A percentile compares a stretch with the other conserved stretches of the same genome.
Conservation (phyloP, 441 rosid species). For the California macrophylla region DNA sequence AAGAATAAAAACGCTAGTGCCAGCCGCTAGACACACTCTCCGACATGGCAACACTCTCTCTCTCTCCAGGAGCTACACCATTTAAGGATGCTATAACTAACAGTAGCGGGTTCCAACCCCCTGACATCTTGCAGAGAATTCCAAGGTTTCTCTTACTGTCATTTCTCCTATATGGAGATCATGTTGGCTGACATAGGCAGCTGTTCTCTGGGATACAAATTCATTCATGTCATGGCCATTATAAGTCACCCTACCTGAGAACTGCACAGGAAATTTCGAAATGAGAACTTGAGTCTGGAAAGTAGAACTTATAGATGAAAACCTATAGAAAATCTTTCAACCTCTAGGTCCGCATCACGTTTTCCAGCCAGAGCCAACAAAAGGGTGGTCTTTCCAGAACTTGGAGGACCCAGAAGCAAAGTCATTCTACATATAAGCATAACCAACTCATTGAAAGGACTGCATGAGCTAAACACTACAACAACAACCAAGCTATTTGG, state of each 20-base stretch:
- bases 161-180: slow-evolving; percentile 53
- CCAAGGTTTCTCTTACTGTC: slow-evolving; percentile 57
- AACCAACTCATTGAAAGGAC: no score
- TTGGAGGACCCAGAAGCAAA: slow-evolving; percentile 49
- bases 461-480: background rate
- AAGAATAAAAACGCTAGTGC: no score
- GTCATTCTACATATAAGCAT: slow-evolving; percentile 32
- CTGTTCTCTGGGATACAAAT: background rate
- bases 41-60: no score
- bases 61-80: no score
- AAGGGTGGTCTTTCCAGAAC: slow-evolving; percentile 55
- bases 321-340: slow-evolving; percentile 3
- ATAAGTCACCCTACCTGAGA: slow-evolving; percentile 42
- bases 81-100: no score
- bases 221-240: slow-evolving; percentile 50
- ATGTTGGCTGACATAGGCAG: slow-evolving; percentile 32
- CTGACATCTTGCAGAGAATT: slow-evolving; percentile 51
- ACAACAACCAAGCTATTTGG: background rate
- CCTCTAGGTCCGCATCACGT: slow-evolving; percentile 35
- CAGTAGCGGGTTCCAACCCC: slow-evolving; percentile 52
- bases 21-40: no score
- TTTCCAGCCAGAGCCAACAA: slow-evolving; percentile 18
- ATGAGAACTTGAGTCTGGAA: background rate
- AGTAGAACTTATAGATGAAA: background rate
- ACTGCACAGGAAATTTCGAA: slow-evolving; percentile 21